Evolutionary conservation across 1,284 basidiomycete genomes (phyloP), one percentile per base, ranked within the genome.

Genomic region (Cryptococcus floricola): DNA sequence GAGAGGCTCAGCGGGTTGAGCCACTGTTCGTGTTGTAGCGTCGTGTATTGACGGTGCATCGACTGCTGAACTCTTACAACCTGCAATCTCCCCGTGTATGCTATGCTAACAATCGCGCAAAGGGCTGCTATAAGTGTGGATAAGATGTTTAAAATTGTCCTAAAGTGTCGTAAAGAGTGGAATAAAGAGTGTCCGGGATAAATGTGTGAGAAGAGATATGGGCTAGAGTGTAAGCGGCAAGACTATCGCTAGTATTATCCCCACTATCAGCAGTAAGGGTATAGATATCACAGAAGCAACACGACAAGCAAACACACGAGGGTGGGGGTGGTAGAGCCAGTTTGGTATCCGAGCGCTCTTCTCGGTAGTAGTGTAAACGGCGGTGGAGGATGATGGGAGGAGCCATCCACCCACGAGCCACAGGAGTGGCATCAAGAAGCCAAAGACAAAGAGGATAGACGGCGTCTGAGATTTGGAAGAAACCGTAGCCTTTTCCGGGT

Each of bases 371-470:
- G 16, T 46, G 14, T 27, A 3, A 8, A 27, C 14, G 14, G 14
- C 27, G 25, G 45, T 46, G 45, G 52, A 53, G 4, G 57, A 44
- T 34, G 19, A 39, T 1, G 28, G 19, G 8, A 53, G 18, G 10
- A 50, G 31, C 59, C 59, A 60, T n/a, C 59, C 59, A 25, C 52
- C 59, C 39, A 60, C 27, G 38, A 60, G 45, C 59, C 59, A 60
- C 16, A 60, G 37, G 39, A 53, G 23, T 4, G 59, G 59, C 13
- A 53, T 27, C 23, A 60, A 16, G 43, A 60, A 57, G 14, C 59
- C 59, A 16, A 57, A 23, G 27, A 60, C 57, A 38, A 60, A 60
- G n/a, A 60, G 23, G 12, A 42, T 27, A 18, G 54, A 18, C 27
- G 58, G 48, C n/a, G 51, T 48, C 9, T 43, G 49, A 49, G 51